These are phyloP conservation scores for Cucurbitaria berberidis DNA, from an alignment of 2,329 filamentous ascomycete genomes.

Conservation along the genomic window DNA sequence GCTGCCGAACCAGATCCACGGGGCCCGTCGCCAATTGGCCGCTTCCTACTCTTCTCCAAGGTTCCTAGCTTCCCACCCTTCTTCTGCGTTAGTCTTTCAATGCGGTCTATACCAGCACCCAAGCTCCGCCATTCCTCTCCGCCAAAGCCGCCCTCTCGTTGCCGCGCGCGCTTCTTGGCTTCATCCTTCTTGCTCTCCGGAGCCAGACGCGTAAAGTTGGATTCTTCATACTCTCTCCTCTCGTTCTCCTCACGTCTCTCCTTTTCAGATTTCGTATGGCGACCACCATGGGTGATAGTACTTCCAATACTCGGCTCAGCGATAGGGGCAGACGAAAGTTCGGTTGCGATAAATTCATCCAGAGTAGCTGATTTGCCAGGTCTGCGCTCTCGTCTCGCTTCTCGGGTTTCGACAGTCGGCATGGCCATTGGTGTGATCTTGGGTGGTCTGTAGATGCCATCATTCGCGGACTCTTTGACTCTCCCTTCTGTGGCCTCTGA, in stretches of 20 bases:
- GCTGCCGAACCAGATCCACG: slow-evolving; percentile 69
- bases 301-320: slow-evolving; percentile 91
- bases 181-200: slow-evolving; percentile 86
- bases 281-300: slow-evolving; percentile 79
- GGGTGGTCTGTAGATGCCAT: slow-evolving; percentile 86
- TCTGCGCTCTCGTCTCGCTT: slow-evolving; percentile 66
- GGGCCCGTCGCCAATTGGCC: slow-evolving; percentile 74
- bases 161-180: slow-evolving; percentile 63
- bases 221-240: slow-evolving; percentile 85
- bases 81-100: slow-evolving; percentile 78
- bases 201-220: slow-evolving; percentile 86
- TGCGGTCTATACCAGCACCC: slow-evolving; percentile 83
- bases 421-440: slow-evolving; percentile 86
- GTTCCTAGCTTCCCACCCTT: slow-evolving; percentile 61
- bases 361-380: slow-evolving; percentile 80
- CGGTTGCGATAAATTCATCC: slow-evolving; percentile 87
- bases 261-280: slow-evolving; percentile 76
- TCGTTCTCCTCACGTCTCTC: slow-evolving; percentile 81
- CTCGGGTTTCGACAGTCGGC: slow-evolving; percentile 68
- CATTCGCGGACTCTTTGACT: slow-evolving; percentile 48
- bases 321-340: slow-evolving; percentile 80
- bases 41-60: slow-evolving; percentile 86
- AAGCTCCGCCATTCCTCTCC: slow-evolving; percentile 93
- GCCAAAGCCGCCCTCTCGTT: slow-evolving; percentile 68
- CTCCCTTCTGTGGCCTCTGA: slow-evolving; percentile 22